Base-by-base conservation (phyloP, 768 basidiomycete genomes). In the Pleurotus giganteus region DNA sequence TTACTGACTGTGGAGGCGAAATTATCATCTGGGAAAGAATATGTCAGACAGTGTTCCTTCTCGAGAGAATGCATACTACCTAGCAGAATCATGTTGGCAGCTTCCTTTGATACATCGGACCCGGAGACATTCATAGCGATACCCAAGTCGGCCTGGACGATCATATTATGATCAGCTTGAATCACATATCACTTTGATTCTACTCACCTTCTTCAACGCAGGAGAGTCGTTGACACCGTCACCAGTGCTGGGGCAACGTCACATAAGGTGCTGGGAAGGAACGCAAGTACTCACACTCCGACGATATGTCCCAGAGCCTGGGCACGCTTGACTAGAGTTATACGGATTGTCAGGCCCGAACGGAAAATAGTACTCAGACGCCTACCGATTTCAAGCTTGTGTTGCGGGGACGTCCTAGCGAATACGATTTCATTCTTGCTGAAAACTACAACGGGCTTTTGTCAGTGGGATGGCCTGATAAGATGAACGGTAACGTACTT, bases 111-210 rank as follows among this genome's bases (percentile, higher is more conserved):
- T 9, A 87, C 85, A 58, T 87, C 86, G 3, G 85, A 86, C 29
- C 85, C 86, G 23, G 85, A 86, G 31, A 86, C 82, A 60, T 86
- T 86, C 85, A 88, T 88, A 0, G 85, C 85, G 61, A 87, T 87
- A 27, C 86, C 86, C 21, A 88, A 74, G 58, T 86, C 85, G 26
- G 86, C 85, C 76, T 79, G 52, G 3, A 19, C 13, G n/a, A 17
- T 32, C 29, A 4, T 24, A 29, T 44, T 2, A 51, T 36, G 13
- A n/a, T 12, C 13, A 19, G 28, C 3, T 19, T 24, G 24, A 42
- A 50, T 23, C 9, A n/a, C 9, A 44, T 27, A 15, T 5, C 27
- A 23, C 45, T 27, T 19, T 1, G 47, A 4, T 21, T 5, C 13
- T 26, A 50, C 53, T 31, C 45, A 69, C 75, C 69, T 83, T 83